Percentiles rank a stretch among this genome's conserved stretches.
These are phyloP conservation scores for Clonostachys byssicola DNA, from an alignment of 2,329 filamentous ascomycete genomes.

Conservation along the genomic window DNA sequence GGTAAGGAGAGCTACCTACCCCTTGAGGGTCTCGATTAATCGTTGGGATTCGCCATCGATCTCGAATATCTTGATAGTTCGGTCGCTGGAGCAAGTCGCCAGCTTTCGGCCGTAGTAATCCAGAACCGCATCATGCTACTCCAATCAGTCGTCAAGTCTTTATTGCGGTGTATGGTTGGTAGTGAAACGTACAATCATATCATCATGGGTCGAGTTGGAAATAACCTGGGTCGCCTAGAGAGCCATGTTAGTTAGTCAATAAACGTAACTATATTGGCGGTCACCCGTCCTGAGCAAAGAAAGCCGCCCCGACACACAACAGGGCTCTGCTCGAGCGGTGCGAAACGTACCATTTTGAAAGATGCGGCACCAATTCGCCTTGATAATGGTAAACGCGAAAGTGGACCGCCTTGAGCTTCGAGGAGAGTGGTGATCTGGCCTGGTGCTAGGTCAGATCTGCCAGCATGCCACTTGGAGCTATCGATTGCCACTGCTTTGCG, in stretches of 20 bases:
- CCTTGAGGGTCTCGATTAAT: constrained; percentile 88
- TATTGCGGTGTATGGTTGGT: constrained; percentile 1
- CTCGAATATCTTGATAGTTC: constrained; percentile 99
- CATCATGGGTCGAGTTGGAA: constrained; percentile 68
- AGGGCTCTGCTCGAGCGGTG: too few species aligned
- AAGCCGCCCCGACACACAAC: too few species aligned
- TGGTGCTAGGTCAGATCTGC: neutral
- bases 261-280: too few species aligned
- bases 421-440: neutral
- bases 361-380: neutral
- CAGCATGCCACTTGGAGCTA: neutral
- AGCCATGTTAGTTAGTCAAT: neutral
- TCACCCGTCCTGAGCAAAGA: too few species aligned
- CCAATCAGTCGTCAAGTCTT: neutral
- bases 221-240: constrained; percentile 36
- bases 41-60: constrained; percentile 90
- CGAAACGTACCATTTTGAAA: constrained; percentile 2
- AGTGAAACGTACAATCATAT: constrained; percentile 86
- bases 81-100: constrained; percentile 95
- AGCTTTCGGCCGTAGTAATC: constrained; percentile 97
- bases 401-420: neutral
- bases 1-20: constrained; percentile 47
- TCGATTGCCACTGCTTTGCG: neutral
- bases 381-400: neutral
- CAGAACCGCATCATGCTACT: constrained; percentile 90